Evolutionary conservation across 1,284 basidiomycete genomes (phyloP), one percentile per base, ranked within the genome.

Genomic region (Sphagnurus paluster): DNA sequence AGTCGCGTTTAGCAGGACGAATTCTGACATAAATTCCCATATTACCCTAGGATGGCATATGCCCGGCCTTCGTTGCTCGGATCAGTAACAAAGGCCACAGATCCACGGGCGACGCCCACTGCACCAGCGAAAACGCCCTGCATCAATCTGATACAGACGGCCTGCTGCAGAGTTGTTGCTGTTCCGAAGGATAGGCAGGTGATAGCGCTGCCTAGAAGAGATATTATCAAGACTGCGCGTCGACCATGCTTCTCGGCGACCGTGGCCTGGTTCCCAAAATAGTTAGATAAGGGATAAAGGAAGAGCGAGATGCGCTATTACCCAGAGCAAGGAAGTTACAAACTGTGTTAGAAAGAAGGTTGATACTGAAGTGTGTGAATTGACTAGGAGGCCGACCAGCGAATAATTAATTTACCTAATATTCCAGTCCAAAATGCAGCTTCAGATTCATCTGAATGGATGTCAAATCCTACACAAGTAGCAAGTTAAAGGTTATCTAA

Each of bases 71-170:
- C 94, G 65, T 98, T 98, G 45, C 84, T 91, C 30, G 81, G 69
- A 67, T 96, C 93, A 0, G 96, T 96, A 48, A 99, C 79, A 51
- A 89, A 87, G 17, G 91, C 75, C 34, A 99, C 86, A 5, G 88
- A 90, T 16, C 93, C 92, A 56, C 94, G 80, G 33, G 92, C 93
- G 14, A 97, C 94, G 23, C 93, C 95, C 26, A 97, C 89, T 11
- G 93, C 90, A 13, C 96, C 96, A 8, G 91, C 94, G 63, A 98
- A 99, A 34, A 98, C 80, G 20, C 96, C 96, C 66, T 99, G 96
- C 20, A 93, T 77, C 4, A 99, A 74, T n/a, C 96, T 82, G 28
- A 96, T 85, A 37, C 77, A 83, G 44, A 98, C 84, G 3, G 95
- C 96, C 64, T 95, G 84, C 20, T 84, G 77, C 11, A 94, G 74